A percentile compares a stretch with the other conserved stretches of the same genome.
Conservation (phyloP, 768 basidiomycete species). For the Calvatia gigantea region DNA sequence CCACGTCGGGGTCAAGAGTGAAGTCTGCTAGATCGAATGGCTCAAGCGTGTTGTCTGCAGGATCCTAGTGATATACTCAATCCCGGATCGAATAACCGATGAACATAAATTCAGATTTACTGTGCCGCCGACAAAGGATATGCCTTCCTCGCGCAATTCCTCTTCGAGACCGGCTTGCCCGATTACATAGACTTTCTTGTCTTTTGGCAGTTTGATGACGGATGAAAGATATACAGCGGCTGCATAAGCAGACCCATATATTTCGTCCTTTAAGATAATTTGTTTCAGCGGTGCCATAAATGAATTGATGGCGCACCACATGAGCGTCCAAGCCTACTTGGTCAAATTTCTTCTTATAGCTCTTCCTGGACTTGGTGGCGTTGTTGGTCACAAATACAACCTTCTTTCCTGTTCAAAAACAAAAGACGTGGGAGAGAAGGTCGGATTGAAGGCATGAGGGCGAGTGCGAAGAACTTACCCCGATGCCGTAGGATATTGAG, state of each 20-base stretch:
- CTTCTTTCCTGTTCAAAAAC: conserved; percentile 57
- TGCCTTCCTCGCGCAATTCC: conserved; percentile 85
- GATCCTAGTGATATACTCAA: conserved; percentile 53
- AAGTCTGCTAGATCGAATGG: conserved; percentile 69
- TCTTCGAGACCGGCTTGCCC: conserved; percentile 92
- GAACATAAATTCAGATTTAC: conserved; percentile 34
- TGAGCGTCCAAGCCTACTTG: conserved; percentile 80
- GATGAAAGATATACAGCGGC: conserved; percentile 75
- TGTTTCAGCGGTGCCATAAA: not conserved
- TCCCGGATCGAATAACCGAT: conserved; percentile 5
- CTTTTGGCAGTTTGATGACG: conserved; percentile 82
- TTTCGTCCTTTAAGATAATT: conserved; percentile 68
- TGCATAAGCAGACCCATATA: conserved; percentile 90
- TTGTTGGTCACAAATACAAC: conserved; percentile 97
- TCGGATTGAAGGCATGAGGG: conserved; percentile 2
- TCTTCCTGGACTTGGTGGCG: conserved; percentile 86
- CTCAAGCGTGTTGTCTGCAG: conserved; percentile 73
- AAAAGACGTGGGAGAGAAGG: conserved; percentile 11
- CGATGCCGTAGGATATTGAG: conserved; percentile 65
- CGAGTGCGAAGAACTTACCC: conserved; percentile 45
- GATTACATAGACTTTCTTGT: conserved; percentile 95
- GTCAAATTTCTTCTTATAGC: conserved; percentile 91
- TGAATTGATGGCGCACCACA: conserved; percentile 54
- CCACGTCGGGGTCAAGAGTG: conserved; percentile 71
- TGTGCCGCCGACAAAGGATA: conserved; percentile 78